phyloP scores from a whole-genome alignment of 768 basidiomycete species.

The Pleurotus pulmonarius region DNA sequence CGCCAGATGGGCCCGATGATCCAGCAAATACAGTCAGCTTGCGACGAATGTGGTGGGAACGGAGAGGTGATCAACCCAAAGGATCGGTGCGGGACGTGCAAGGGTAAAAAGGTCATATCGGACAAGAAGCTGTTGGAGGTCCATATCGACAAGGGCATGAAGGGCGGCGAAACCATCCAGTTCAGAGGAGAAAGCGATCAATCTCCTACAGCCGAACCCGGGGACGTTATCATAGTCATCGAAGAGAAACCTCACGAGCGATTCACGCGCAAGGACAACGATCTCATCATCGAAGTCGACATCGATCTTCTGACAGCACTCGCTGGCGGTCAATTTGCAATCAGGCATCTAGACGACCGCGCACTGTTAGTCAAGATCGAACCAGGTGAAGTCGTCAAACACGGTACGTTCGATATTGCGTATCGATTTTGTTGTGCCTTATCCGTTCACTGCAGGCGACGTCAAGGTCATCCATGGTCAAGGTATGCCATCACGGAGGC shows the following conservation, averaged over 20 bases:
- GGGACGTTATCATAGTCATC: constrained; percentile 92
- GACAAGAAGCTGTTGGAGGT: constrained; percentile 98
- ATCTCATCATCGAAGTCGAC: constrained; percentile 83
- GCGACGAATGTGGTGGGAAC: constrained; percentile 89
- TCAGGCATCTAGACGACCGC: constrained; percentile 93
- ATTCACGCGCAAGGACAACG: constrained; percentile 86
- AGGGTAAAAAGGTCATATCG: constrained; percentile 89
- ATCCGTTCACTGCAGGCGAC: constrained; percentile 49
- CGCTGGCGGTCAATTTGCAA: constrained; percentile 84
- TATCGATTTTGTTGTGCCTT: constrained; percentile 7
- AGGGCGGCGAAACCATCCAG: constrained; percentile 84
- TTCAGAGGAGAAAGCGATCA: constrained; percentile 93
- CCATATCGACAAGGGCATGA: constrained; percentile 98
- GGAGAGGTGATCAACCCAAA: constrained; percentile 94
- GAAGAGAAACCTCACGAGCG: constrained; percentile 90
- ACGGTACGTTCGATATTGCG: constrained; percentile 55
- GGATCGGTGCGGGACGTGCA: constrained; percentile 89
- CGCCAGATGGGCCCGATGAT: constrained; percentile 99
- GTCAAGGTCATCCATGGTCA: constrained; percentile 90
- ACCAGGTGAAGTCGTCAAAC: constrained; percentile 90
- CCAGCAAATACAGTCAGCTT: constrained; percentile 95
- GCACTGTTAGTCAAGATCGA: constrained; percentile 78
- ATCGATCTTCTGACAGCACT: constrained; percentile 92
- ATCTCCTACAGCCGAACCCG: constrained; percentile 82
- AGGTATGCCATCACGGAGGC: constrained; percentile 98